Evolutionary conservation across 345 rosid genomes (phyloP).

Genomic region (Boechera divaricarpa): DNA sequence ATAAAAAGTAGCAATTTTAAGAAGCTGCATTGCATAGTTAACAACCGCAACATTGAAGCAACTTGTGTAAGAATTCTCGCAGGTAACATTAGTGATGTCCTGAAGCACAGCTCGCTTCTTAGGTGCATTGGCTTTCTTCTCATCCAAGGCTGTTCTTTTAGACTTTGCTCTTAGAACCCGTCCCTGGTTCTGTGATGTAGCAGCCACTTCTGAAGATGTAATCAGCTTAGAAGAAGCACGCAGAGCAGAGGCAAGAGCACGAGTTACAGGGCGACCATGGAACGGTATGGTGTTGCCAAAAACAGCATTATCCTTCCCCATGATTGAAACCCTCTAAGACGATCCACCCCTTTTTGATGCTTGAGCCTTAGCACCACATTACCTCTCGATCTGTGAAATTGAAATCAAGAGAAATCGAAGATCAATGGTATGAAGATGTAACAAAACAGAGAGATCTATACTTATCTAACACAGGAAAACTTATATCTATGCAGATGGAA

Average conservation of each 20-base stretch:
- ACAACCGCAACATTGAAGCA: slow-evolving; percentile 65
- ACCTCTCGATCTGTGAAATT: slow-evolving; percentile 26
- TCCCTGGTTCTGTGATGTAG: slow-evolving; percentile 49
- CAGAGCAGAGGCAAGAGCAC: slow-evolving; percentile 69
- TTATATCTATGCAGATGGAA: slow-evolving; percentile 5
- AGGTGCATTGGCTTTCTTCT: slow-evolving; percentile 48
- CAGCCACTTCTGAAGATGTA: slow-evolving; percentile 45
- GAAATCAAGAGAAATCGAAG: slow-evolving; percentile 20
- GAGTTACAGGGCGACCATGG: slow-evolving; percentile 65
- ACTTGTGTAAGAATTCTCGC: slow-evolving; percentile 49
- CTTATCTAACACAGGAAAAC: not conserved
- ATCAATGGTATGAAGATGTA: slow-evolving; percentile 5
- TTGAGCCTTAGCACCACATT: slow-evolving; percentile 21
- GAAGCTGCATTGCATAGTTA: slow-evolving; percentile 13
- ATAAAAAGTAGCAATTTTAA: slow-evolving; percentile 4
- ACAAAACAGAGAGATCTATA: slow-evolving; percentile 16
- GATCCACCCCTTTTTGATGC: slow-evolving; percentile 35
- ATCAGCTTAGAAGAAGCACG: slow-evolving; percentile 48
- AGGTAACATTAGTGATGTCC: slow-evolving; percentile 73
- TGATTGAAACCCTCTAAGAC: slow-evolving; percentile 49
- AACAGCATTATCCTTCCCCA: slow-evolving; percentile 60
- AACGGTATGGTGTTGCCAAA: slow-evolving; percentile 44
- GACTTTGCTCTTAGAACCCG: slow-evolving; percentile 45
- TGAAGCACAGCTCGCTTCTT: slow-evolving; percentile 76
- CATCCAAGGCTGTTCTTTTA: slow-evolving; percentile 63